A percentile compares a stretch with the other conserved stretches of the same genome.
These are phyloP conservation scores for Sclerospora graminicola DNA, from an alignment of 352 stramenopile genomes.

Conservation along the genomic window DNA sequence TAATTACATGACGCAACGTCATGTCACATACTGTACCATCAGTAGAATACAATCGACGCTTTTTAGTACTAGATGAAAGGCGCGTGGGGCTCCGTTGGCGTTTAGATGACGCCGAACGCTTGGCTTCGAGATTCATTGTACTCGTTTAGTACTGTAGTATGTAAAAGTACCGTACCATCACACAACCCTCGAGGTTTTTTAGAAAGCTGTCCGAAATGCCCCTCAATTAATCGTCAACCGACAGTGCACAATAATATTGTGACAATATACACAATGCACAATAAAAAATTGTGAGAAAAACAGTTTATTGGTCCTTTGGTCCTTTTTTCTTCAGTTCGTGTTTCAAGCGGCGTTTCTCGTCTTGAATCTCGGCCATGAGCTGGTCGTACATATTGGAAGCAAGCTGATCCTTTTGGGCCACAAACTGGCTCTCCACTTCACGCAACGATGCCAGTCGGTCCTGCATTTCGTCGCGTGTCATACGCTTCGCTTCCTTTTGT, in stretches of 20 bases:
- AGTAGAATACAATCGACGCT: conserved; percentile 3
- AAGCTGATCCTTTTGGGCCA: conserved; percentile 42
- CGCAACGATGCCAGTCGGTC: conserved; percentile 51
- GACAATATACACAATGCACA: too few species aligned
- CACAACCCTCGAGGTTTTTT: too few species aligned
- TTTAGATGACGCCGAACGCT: conserved; percentile 6
- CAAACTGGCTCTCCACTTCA: conserved; percentile 52
- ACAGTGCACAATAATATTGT: too few species aligned
- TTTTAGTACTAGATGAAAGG: background rate
- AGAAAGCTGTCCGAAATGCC: too few species aligned
- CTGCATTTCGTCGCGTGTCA: conserved; percentile 47
- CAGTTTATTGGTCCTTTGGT: conserved; percentile 10
- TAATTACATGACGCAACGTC: conserved; percentile 27
- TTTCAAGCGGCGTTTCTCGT: conserved; percentile 59
- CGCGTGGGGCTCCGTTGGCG: background rate
- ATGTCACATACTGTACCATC: conserved; percentile 15
- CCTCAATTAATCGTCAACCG: too few species aligned
- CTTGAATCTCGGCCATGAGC: conserved; percentile 55
- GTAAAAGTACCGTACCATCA: too few species aligned
- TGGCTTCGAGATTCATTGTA: too few species aligned
- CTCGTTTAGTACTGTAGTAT: too few species aligned
- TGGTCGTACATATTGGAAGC: conserved; percentile 52
- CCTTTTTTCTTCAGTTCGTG: conserved; percentile 35
- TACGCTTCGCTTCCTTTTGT: conserved; percentile 16
- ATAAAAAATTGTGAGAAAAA: too few species aligned